These are phyloP conservation scores for Rhynchosporium graminicola DNA, from an alignment of 2,329 filamentous ascomycete species.

Conservation along the genomic window DNA sequence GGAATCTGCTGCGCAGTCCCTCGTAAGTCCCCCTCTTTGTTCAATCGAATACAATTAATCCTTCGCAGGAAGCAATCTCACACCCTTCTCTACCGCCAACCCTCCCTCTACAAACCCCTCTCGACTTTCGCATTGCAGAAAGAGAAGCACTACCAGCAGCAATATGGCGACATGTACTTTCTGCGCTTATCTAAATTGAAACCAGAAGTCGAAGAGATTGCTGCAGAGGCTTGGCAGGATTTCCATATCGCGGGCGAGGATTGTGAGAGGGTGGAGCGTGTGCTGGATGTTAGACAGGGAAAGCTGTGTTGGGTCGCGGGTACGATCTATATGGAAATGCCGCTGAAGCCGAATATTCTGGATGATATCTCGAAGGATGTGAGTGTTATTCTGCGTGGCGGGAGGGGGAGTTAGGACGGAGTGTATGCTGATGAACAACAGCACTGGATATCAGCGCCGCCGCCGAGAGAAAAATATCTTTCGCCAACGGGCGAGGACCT, in stretches of 20 bases:
- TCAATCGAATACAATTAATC: conserved; percentile 13
- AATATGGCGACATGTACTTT: conserved; percentile 98
- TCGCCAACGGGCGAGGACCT: conserved; percentile 59
- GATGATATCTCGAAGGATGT: conserved; percentile 94
- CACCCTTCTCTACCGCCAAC: conserved; percentile 51
- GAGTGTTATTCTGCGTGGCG: conserved; percentile 38
- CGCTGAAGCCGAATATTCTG: conserved; percentile 90
- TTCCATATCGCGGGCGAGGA: conserved; percentile 76
- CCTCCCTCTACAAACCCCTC: conserved; percentile 71
- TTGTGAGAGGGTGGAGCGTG: conserved; percentile 77
- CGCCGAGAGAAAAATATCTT: conserved; percentile 74
- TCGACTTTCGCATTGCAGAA: conserved; percentile 72
- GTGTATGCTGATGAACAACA: conserved; percentile 42
- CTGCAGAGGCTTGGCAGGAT: conserved; percentile 73
- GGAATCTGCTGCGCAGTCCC: conserved; percentile 50
- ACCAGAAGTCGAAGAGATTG: conserved; percentile 74
- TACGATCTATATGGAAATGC: conserved; percentile 97
- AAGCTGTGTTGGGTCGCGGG: conserved; percentile 94
- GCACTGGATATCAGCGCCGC: conserved; percentile 87
- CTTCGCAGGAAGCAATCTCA: conserved; percentile 28
- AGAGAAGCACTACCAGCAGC: conserved; percentile 80
- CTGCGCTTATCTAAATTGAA: conserved; percentile 85
- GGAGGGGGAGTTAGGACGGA: background rate
- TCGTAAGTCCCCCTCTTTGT: conserved; percentile 45
- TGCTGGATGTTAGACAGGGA: conserved; percentile 93